These are phyloP conservation scores for Aspergillus olivimuriae DNA, from an alignment of 495 filamentous ascomycete species.

Conservation along the genomic window DNA sequence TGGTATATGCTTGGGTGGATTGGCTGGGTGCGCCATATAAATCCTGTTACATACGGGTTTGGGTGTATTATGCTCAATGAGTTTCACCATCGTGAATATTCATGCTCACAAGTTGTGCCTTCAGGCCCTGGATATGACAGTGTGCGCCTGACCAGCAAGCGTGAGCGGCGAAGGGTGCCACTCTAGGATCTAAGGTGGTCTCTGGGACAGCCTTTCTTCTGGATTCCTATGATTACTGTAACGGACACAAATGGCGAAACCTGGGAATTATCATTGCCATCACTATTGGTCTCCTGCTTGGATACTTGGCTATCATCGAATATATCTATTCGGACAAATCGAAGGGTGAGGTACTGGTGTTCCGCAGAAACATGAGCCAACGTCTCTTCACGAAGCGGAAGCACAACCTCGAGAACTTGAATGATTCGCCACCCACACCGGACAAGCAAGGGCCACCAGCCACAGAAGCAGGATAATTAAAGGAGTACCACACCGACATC, in stretches of 20 bases:
- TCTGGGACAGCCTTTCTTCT: constrained; percentile 39
- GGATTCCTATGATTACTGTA: constrained; percentile 39
- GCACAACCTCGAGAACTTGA: constrained; percentile 10
- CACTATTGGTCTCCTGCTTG: constrained; percentile 43
- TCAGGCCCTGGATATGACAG: constrained; percentile 30
- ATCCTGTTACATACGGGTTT: constrained; percentile 52
- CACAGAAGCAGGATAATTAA: too few species aligned
- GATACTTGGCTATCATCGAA: constrained; percentile 28
- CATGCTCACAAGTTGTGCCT: constrained; percentile 60
- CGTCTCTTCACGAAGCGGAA: constrained; percentile 9
- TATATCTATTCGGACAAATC: constrained; percentile 19
- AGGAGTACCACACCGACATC: constrained; percentile 43
- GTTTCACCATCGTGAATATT: constrained; percentile 38
- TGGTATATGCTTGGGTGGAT: constrained; percentile 26
- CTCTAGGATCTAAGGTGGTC: constrained; percentile 34
- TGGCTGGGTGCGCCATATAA: constrained; percentile 23
- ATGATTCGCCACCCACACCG: constrained; percentile 24
- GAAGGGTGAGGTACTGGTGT: constrained; percentile 36
- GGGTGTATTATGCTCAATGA: constrained; percentile 39
- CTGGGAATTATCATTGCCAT: constrained; percentile 55
- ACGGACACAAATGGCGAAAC: constrained; percentile 52
- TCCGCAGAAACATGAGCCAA: constrained; percentile 24
- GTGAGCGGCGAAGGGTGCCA: constrained; percentile 43
- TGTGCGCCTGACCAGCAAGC: constrained; percentile 13
- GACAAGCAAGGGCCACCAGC: constrained; percentile 25